These are phyloP conservation scores for Aureobasidium sp. DNA, from an alignment of 2,329 filamentous ascomycete species.

Conservation along the genomic window DNA sequence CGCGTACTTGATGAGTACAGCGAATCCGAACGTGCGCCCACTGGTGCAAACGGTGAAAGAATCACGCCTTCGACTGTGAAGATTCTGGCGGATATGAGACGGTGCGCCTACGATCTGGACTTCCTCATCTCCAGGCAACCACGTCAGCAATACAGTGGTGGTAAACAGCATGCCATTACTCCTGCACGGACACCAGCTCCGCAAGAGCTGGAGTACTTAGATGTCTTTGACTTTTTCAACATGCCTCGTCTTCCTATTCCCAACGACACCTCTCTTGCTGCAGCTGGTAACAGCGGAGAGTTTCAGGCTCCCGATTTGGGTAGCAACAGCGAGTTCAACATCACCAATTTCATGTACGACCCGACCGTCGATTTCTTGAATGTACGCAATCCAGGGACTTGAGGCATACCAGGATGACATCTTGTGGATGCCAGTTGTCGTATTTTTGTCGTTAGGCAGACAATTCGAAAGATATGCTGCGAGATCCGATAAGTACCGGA, in stretches of 20 bases:
- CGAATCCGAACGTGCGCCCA: constrained; percentile 59
- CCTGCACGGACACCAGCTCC: constrained; percentile 51
- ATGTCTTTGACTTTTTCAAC: constrained; percentile 94
- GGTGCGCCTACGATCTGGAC: constrained; percentile 84
- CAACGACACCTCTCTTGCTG: constrained; percentile 24
- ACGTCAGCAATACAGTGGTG: constrained; percentile 33
- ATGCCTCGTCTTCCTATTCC: constrained; percentile 61
- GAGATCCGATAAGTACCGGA: not conserved
- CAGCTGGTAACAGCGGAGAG: constrained; percentile 17
- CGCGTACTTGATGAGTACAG: constrained; percentile 80
- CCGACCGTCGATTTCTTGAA: constrained; percentile 63
- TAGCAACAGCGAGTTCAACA: constrained; percentile 60
- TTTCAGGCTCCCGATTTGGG: constrained; percentile 18
- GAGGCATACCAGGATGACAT: not conserved
- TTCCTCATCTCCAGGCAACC: constrained; percentile 82
- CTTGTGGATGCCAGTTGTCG: not conserved
- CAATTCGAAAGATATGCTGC: not conserved
- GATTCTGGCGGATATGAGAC: constrained; percentile 84
- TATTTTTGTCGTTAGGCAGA: not conserved
- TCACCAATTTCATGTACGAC: constrained; percentile 71
- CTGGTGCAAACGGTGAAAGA: constrained; percentile 56
- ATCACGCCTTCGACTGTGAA: constrained; percentile 75
- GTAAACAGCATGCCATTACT: constrained; percentile 23
- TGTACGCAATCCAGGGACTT: constrained; percentile 24
- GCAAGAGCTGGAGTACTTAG: constrained; percentile 82